Conservation (phyloP, 257 asterid genomes). For the Fraxinus anomala region DNA sequence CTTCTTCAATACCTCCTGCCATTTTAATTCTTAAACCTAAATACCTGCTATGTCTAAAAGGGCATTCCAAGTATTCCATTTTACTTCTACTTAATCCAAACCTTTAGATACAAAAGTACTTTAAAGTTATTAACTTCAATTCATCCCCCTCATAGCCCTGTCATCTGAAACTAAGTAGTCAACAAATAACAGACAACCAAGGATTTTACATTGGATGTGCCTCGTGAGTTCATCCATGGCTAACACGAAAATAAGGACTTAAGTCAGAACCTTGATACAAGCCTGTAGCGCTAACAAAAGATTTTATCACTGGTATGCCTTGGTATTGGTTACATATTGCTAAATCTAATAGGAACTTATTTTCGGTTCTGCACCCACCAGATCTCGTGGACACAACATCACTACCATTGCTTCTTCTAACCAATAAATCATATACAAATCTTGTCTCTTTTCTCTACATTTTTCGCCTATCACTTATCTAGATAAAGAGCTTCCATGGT, state of each 20-base stretch:
- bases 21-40: neutral
- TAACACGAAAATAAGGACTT: neutral
- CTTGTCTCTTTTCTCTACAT: neutral
- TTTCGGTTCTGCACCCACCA: neutral
- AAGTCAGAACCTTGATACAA: neutral
- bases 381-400: neutral
- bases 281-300: neutral
- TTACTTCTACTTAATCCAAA: neutral
- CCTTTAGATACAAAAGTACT: neutral
- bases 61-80: too few relatives aligned
- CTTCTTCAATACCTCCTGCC: neutral
- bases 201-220: neutral
- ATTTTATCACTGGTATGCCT: neutral
- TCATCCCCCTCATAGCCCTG: neutral
- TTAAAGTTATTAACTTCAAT: neutral
- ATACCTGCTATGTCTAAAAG: neutral
- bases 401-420: neutral
- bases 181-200: neutral
- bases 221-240: neutral
- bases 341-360: neutral
- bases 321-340: neutral
- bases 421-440: constrained; percentile 2
- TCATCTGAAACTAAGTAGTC: neutral
- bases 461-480: neutral
- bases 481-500: neutral